These are phyloP conservation scores for Hymenoscyphus fraxineus DNA, from an alignment of 2,329 filamentous ascomycete species.

Conservation along the genomic window DNA sequence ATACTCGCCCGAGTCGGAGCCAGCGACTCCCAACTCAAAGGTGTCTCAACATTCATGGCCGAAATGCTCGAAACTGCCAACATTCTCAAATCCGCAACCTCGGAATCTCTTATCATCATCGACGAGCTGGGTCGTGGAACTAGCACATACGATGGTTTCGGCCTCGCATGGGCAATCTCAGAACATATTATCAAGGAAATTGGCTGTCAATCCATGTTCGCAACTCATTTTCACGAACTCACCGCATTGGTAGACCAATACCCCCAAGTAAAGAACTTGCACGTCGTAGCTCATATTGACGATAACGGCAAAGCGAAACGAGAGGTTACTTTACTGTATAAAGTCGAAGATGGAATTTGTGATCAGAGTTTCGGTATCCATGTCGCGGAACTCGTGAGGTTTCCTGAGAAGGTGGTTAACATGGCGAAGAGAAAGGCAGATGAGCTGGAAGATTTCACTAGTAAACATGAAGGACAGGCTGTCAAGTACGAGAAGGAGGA, in stretches of 20 bases:
- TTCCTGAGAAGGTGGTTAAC: constrained; percentile 93
- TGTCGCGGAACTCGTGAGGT: constrained; percentile 92
- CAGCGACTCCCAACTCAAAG: constrained; percentile 94
- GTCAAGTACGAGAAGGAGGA: constrained; percentile 73
- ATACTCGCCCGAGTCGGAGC: constrained; percentile 95
- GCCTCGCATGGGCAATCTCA: constrained; percentile 97
- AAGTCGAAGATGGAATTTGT: constrained; percentile 91
- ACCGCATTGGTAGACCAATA: constrained; percentile 86
- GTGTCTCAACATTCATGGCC: constrained; percentile 98
- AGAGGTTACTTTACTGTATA: constrained; percentile 94
- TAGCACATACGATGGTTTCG: constrained; percentile 97
- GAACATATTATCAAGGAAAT: constrained; percentile 97
- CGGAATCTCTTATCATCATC: constrained; percentile 95
- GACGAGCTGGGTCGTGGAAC: constrained; percentile 96
- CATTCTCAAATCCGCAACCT: constrained; percentile 93
- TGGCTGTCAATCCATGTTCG: constrained; percentile 89
- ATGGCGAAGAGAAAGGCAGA: constrained; percentile 99
- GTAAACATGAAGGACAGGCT: constrained; percentile 63
- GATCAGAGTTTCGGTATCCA: constrained; percentile 99
- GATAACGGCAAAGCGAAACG: constrained; percentile 45
- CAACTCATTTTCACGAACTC: constrained; percentile 97
- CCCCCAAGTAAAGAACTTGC: constrained; percentile 84
- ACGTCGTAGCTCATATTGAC: constrained; percentile 91
- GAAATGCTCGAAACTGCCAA: constrained; percentile 99
- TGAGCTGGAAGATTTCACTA: constrained; percentile 92